phyloP scores from a whole-genome alignment of 306 rosid genomes.

The Pueraria montana region DNA sequence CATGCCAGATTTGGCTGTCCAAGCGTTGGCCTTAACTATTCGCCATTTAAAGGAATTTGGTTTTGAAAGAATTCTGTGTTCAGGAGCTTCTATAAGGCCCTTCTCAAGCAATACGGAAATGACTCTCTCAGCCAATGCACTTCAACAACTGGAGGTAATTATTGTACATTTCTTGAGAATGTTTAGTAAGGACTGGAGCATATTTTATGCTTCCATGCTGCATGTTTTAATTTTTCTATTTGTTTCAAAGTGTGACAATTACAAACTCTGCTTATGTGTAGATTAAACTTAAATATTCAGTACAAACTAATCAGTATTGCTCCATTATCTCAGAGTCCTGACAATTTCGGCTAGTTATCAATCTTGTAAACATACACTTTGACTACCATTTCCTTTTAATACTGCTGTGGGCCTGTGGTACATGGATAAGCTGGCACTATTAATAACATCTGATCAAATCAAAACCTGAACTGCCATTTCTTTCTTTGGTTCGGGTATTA shows the following conservation, averaged over 20 bases:
- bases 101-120: conserved; percentile 79
- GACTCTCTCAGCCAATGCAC: conserved; percentile 90
- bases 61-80: conserved; percentile 75
- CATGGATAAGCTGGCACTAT: conserved; percentile 24
- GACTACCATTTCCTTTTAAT: neutral
- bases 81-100: conserved; percentile 87
- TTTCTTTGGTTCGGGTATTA: conserved; percentile 24
- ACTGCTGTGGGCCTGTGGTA: neutral
- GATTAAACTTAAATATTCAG: conserved; percentile 1
- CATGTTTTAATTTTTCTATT: neutral
- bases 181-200: conserved; percentile 26
- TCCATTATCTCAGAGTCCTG: too few species aligned
- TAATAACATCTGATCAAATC: conserved; percentile 24
- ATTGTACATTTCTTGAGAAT: conserved; percentile 21
- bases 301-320: too few species aligned
- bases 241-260: conserved; percentile 32
- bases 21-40: conserved; percentile 85
- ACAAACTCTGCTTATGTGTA: conserved; percentile 10
- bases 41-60: conserved; percentile 89
- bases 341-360: too few species aligned
- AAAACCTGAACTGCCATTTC: neutral
- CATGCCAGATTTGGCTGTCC: conserved; percentile 84
- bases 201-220: conserved; percentile 25
- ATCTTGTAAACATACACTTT: conserved; percentile 1
- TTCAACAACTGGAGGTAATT: conserved; percentile 92